A percentile compares a stretch with the other conserved stretches of the same genome.
Conservation (phyloP, 179 eudicot species). For the Vitellaria paradoxa region DNA sequence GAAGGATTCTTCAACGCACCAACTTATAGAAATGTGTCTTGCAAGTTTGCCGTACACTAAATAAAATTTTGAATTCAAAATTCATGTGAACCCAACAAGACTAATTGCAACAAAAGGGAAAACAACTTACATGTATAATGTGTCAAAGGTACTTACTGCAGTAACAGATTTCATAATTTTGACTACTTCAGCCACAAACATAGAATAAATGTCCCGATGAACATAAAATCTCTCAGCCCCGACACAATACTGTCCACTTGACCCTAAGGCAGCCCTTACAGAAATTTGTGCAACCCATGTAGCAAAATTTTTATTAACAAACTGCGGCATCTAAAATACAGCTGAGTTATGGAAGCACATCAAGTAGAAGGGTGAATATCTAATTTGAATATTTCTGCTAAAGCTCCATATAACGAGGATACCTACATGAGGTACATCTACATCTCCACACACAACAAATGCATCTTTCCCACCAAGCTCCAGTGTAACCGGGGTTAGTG, state of each 20-base stretch:
- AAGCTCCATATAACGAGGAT: slow-evolving; percentile 2
- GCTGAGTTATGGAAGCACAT: neutral
- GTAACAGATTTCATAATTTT: slow-evolving; percentile 93
- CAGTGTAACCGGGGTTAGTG: slow-evolving; percentile 94
- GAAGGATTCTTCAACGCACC: too few relatives aligned
- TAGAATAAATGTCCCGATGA: slow-evolving; percentile 69
- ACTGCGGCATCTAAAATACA: slow-evolving; percentile 9
- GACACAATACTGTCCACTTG: slow-evolving; percentile 99
- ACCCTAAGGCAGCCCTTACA: slow-evolving; percentile 90
- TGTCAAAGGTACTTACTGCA: slow-evolving; percentile 56
- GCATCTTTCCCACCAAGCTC: slow-evolving; percentile 99
- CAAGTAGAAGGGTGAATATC: neutral
- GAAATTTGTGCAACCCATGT: slow-evolving; percentile 94
- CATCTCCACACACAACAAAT: slow-evolving; percentile 97
- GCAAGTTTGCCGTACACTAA: neutral
- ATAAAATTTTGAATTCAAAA: neutral
- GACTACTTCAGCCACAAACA: slow-evolving; percentile 83
- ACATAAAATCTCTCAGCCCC: slow-evolving; percentile 99
- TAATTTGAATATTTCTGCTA: slow-evolving; percentile 5
- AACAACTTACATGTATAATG: neutral
- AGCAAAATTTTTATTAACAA: slow-evolving; percentile 3
- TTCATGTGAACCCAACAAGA: neutral
- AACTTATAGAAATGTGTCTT: slow-evolving; percentile 3
- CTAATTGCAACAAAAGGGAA: neutral
- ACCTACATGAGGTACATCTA: slow-evolving; percentile 80